Percentiles rank a stretch among this genome's conserved stretches.
Evolutionary conservation across 2,329 filamentous ascomycete species (phyloP).

Genomic region (Colletotrichum tanaceti): DNA sequence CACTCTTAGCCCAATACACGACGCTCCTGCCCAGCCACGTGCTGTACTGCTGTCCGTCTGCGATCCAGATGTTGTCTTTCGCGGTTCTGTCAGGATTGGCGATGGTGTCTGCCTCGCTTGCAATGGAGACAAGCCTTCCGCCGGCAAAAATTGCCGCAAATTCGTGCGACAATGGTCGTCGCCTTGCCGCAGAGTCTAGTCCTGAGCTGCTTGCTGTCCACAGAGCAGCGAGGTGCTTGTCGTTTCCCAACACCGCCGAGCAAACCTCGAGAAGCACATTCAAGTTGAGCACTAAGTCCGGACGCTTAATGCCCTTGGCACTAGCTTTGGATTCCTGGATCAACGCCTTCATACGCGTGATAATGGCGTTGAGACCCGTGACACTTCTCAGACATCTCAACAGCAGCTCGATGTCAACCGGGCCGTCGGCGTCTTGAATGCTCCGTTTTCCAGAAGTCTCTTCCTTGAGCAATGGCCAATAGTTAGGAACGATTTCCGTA

Average conservation of each 20-base stretch:
- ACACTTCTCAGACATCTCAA: conserved; percentile 76
- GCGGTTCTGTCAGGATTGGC: conserved; percentile 51
- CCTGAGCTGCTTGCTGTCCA: conserved; percentile 51
- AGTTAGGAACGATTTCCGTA: conserved; percentile 80
- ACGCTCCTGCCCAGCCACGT: conserved; percentile 79
- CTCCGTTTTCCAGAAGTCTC: conserved; percentile 46
- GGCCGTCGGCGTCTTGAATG: conserved; percentile 33
- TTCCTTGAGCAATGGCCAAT: conserved; percentile 76
- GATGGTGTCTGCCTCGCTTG: conserved; percentile 66
- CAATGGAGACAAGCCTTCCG: conserved; percentile 62
- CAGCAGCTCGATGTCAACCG: conserved; percentile 62
- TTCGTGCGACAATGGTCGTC: conserved; percentile 55
- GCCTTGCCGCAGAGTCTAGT: conserved; percentile 41
- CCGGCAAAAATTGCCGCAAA: conserved; percentile 60
- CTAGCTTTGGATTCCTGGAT: conserved; percentile 62
- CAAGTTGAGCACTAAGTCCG: conserved; percentile 58
- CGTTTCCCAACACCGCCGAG: conserved; percentile 53
- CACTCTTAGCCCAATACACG: conserved; percentile 53
- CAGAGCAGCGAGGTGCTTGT: conserved; percentile 51
- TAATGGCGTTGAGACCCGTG: conserved; percentile 80
- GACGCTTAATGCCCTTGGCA: conserved; percentile 52
- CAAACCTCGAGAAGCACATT: conserved; percentile 58
- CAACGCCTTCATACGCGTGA: conserved; percentile 75
- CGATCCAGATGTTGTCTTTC: conserved; percentile 65
- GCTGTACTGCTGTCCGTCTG: conserved; percentile 72